Percentiles rank a stretch among this genome's conserved stretches.
phyloP scores from a whole-genome alignment of 2,329 filamentous ascomycete genomes.

The Stachybotrys chartarum region DNA sequence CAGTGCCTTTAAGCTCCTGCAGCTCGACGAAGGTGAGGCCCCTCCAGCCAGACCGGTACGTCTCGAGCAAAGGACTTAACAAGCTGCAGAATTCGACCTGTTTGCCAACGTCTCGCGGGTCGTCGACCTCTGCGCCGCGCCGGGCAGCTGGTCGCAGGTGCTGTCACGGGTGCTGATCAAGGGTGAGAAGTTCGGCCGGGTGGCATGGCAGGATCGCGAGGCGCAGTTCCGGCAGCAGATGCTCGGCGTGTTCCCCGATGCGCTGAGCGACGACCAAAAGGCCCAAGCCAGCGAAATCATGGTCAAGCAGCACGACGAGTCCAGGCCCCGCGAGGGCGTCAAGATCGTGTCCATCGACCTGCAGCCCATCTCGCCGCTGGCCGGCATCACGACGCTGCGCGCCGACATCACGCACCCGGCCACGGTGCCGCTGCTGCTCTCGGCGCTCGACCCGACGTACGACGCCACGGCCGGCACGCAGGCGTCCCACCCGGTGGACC shows the following conservation, averaged over 20 bases:
- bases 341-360: slow-evolving; percentile 95
- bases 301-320: slow-evolving; percentile 17
- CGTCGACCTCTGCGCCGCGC: slow-evolving; percentile 91
- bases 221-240: slow-evolving; percentile 56
- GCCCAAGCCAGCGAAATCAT: slow-evolving; percentile 5
- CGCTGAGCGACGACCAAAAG: slow-evolving; percentile 12
- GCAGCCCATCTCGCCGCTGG: slow-evolving; percentile 89
- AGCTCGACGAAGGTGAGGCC: slow-evolving; percentile 69
- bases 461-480: slow-evolving; percentile 40
- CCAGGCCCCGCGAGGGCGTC: slow-evolving; percentile 57
- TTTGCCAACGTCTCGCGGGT: slow-evolving; percentile 87
- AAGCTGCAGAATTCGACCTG: slow-evolving; percentile 72
- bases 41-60: background rate
- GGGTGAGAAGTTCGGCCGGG: slow-evolving; percentile 80
- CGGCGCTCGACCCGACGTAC: slow-evolving; percentile 71
- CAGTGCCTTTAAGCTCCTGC: slow-evolving; percentile 93
- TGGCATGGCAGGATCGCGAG: slow-evolving; percentile 82
- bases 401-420: slow-evolving; percentile 97
- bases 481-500: slow-evolving; percentile 73
- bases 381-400: slow-evolving; percentile 85
- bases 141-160: slow-evolving; percentile 96
- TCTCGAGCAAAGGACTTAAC: slow-evolving; percentile 3
- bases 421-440: slow-evolving; percentile 81
- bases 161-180: slow-evolving; percentile 89
- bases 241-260: slow-evolving; percentile 40